Percentiles rank a stretch among this genome's conserved stretches.
These are phyloP conservation scores for Microbotryum lychnidis-dioicae DNA, from an alignment of 1,284 basidiomycete genomes.

Conservation along the genomic window DNA sequence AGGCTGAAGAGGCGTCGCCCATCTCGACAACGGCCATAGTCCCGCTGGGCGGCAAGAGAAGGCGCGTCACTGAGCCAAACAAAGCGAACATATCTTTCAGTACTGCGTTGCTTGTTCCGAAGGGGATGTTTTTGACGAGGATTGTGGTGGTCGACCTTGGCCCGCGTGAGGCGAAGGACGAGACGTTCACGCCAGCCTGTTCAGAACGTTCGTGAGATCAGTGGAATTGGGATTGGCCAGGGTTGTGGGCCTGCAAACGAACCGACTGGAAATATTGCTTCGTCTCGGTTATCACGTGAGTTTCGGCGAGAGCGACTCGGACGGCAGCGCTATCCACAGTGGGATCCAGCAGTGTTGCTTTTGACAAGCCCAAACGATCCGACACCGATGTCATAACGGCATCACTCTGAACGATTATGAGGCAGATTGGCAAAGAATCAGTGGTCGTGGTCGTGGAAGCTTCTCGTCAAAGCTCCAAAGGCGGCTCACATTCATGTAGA, in stretches of 20 bases:
- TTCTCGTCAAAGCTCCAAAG: neutral
- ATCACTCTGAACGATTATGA: constrained; percentile 55
- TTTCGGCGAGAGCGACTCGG: constrained; percentile 91
- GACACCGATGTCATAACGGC: constrained; percentile 78
- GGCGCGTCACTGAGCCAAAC: constrained; percentile 64
- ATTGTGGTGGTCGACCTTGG: constrained; percentile 68
- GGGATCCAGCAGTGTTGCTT: constrained; percentile 47
- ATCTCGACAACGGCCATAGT: constrained; percentile 92
- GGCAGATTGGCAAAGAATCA: constrained; percentile 10
- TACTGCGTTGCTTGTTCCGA: constrained; percentile 67
- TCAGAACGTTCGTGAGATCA: neutral
- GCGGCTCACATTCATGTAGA: constrained; percentile 90
- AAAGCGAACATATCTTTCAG: constrained; percentile 70
- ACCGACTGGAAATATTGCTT: constrained; percentile 72
- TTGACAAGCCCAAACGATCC: constrained; percentile 68
- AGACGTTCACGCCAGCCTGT: constrained; percentile 47
- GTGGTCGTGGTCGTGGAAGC: neutral
- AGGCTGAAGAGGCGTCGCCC: constrained; percentile 59
- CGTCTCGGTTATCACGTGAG: constrained; percentile 90
- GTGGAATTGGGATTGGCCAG: neutral
- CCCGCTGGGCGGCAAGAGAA: constrained; percentile 83
- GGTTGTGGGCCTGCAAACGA: constrained; percentile 40
- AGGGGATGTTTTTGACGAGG: constrained; percentile 96
- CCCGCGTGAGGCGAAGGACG: constrained; percentile 46
- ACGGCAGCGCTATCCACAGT: constrained; percentile 51